Base-by-base conservation (phyloP, 1,284 basidiomycete genomes). In the Cryptococcus neoformans region DNA sequence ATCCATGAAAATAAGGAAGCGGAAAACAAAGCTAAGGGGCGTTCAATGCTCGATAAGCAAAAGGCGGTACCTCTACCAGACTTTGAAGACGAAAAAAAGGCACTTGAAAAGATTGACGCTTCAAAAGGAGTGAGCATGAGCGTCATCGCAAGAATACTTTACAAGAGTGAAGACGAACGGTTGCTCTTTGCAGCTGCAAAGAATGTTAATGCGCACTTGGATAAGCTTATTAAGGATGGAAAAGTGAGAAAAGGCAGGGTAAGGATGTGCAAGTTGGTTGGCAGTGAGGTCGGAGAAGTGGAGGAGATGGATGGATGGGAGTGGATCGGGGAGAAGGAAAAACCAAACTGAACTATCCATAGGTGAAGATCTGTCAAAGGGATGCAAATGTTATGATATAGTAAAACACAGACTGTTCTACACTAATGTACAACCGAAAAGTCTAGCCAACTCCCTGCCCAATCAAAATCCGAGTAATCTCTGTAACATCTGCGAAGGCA, bases 151-250 rank as follows among this genome's bases (percentile, higher is more conserved):
- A 59, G 68, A 17, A 39, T 73, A 28, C 53, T 76, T 2, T 76
- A 76, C 62, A 57, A 65, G 51, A 66, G 65, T 1, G 64, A 65
- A 42, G 65, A 71, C 47, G 69, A 72, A 51, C 62, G 56, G 14
- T 48, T 73, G 37, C 62, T 73, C 50, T 49, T 58, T 38, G 71
- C 74, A 1, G 71, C 71, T 11, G 53, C 59, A 10, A 63, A 62
- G 46, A 60, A 62, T 3, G 56, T 67, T 28, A 44, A 44, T 6
- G 64, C 68, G 0, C 71, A 75, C 51, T 51, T 76, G 28, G 60
- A 56, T 47, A 74, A 76, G 53, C 62, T 76, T 34, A 82, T 85
- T 65, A 73, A 70, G 1, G 91, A 95, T 51, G 84, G 83, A 1
- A 76, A 80, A 38, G 87, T 89, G 1, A 58, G 49, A n/a, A 61